A percentile compares a stretch with the other conserved stretches of the same genome.
These are phyloP conservation scores for Microthlaspi erraticum DNA, from an alignment of 345 rosid species.

Conservation along the genomic window DNA sequence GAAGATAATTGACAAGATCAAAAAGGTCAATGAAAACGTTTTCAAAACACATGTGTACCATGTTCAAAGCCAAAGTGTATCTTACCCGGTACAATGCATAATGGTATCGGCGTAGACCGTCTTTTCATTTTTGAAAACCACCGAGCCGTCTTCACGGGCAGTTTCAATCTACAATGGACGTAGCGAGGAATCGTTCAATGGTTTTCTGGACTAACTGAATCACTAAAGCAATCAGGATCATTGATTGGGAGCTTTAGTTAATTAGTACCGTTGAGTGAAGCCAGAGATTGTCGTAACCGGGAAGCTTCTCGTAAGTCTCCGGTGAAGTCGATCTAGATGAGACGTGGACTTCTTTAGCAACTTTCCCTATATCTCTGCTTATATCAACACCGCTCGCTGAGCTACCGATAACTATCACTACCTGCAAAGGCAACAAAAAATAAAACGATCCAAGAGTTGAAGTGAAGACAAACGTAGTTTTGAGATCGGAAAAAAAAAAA, in stretches of 20 bases:
- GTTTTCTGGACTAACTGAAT: background rate
- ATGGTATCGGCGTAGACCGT: conserved; percentile 60
- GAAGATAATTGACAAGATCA: background rate
- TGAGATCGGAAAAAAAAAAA: background rate
- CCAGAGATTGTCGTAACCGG: conserved; percentile 70
- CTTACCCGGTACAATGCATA: conserved; percentile 87
- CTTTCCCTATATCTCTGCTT: conserved; percentile 67
- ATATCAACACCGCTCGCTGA: conserved; percentile 75
- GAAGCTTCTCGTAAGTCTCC: conserved; percentile 54
- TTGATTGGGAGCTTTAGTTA: conserved; percentile 18
- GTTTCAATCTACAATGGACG: conserved; percentile 63
- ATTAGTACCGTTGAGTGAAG: conserved; percentile 77
- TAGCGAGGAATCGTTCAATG: background rate
- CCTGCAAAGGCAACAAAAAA: conserved; percentile 47
- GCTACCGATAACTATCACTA: conserved; percentile 73
- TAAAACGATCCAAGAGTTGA: conserved; percentile 25
- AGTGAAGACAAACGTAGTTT: background rate
- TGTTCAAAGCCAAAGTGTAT: background rate
- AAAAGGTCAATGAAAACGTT: conserved; percentile 2
- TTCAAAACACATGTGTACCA: background rate
- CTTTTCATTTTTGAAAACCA: conserved; percentile 65
- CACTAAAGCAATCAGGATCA: background rate
- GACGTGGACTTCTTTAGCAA: conserved; percentile 86
- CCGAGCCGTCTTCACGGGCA: conserved; percentile 60
- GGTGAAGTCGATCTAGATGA: conserved; percentile 66